Conservation (phyloP, 2,329 filamentous ascomycete genomes). For the Capronia epimyces region DNA sequence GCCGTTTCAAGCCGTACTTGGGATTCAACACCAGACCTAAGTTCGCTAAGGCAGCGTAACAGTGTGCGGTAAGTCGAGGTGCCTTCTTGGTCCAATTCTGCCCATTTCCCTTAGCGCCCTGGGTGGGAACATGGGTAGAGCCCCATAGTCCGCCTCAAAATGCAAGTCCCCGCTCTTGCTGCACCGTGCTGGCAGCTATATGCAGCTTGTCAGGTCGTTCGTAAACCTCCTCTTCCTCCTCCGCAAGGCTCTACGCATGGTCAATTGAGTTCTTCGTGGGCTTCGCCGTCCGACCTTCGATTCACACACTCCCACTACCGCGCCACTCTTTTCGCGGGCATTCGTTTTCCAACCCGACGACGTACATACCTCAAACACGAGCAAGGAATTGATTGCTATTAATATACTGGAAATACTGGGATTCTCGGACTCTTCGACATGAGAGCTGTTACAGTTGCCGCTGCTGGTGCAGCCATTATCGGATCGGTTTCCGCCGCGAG, state of each 20-base stretch:
- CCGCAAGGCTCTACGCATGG: conserved; percentile 26
- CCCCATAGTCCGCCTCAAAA: conserved; percentile 6
- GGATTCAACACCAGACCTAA: conserved; percentile 8
- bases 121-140: conserved; percentile 7
- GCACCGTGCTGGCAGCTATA: conserved; percentile 21
- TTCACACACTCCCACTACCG: conserved; percentile 30
- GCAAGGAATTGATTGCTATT: conserved; percentile 23
- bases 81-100: conserved; percentile 7
- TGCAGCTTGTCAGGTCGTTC: conserved; percentile 21
- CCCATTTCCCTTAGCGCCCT: conserved; percentile 23
- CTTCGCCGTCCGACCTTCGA: conserved; percentile 14
- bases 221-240: conserved; percentile 18
- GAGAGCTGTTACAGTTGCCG: conserved; percentile 66
- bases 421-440: conserved; percentile 46
- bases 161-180: conserved; percentile 11
- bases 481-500: conserved; percentile 52
- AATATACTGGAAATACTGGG: conserved; percentile 32
- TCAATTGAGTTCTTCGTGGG: conserved; percentile 24
- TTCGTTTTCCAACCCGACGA: conserved; percentile 50
- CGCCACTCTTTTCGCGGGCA: conserved; percentile 69
- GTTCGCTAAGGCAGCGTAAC: conserved; percentile 2
- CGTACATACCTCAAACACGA: conserved; percentile 1
- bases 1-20: conserved; percentile 4
- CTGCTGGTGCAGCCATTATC: conserved; percentile 51
- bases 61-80: conserved; percentile 6